phyloP scores from a whole-genome alignment of 106 monocot genomes.

The Cymbidium sinense region DNA sequence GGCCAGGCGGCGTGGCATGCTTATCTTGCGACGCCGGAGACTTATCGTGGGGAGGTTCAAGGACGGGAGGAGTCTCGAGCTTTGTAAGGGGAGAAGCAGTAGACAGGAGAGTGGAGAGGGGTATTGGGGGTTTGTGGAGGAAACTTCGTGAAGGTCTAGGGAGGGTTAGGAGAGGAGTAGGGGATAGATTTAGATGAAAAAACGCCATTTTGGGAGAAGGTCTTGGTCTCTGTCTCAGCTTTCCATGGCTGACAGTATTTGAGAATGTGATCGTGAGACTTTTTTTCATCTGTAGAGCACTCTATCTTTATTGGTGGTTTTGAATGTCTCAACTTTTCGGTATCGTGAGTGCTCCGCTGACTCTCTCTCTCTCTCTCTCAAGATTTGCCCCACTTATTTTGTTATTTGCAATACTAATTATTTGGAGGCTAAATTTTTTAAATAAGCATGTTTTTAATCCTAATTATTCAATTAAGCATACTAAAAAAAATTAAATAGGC shows the following conservation, averaged over 20 bases:
- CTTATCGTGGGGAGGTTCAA: constrained; percentile 11
- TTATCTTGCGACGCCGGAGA: not conserved
- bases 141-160: constrained; percentile 31
- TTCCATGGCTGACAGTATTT: constrained; percentile 6
- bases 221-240: constrained; percentile 7
- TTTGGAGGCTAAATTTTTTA: no score
- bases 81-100: constrained; percentile 7
- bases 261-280: not conserved
- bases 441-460: no score
- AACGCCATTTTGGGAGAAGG: constrained; percentile 31
- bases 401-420: no score
- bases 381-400: no score
- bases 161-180: constrained; percentile 17
- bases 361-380: not conserved
- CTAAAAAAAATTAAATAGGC: no score
- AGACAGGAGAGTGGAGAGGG: constrained; percentile 8
- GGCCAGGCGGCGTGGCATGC: not conserved
- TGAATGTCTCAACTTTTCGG: not conserved
- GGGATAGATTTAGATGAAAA: constrained; percentile 37
- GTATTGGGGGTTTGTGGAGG: constrained; percentile 3
- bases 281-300: not conserved
- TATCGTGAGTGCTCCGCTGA: not conserved
- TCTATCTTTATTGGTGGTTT: constrained; percentile 1
- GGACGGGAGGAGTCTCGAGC: constrained; percentile 20
- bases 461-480: no score